Evolutionary conservation across 106 monocot genomes (phyloP), one percentile per base, ranked within the genome.

Genomic region (Hemerocallis citrina): DNA sequence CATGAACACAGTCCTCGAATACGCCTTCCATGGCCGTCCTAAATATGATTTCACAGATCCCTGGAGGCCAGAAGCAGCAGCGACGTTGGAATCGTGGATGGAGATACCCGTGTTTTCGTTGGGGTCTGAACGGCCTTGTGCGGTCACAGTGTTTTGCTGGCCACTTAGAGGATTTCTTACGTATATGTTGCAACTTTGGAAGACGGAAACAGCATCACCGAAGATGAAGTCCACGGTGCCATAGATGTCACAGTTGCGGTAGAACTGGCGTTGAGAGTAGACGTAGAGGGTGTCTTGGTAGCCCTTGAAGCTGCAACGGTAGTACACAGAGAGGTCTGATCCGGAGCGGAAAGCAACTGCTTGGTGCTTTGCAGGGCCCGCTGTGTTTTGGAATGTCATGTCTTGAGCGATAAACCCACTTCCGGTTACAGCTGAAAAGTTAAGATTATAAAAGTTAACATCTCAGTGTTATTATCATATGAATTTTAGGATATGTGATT

Each of bases 201-300:
- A n/a, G n/a, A n/a, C n/a, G n/a, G n/a, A n/a, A n/a, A n/a, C n/a
- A n/a, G n/a, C n/a, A n/a, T n/a, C n/a, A n/a, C n/a, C n/a, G n/a
- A n/a, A n/a, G n/a, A n/a, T n/a, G n/a, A n/a, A n/a, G n/a, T n/a
- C n/a, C n/a, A 80, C 50, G 29, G 80, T 80, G 47, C 80, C 80
- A 20, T 64, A 66, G 33, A 80, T 36, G 33, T 69, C 44, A 62
- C 75, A 80, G 45, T 80, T 52, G 21, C 80, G 66, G 71, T 66
- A 80, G 80, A 75, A 75, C 39, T 80, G 80, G 1, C 80, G 66
- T 6, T 65, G 65, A 3, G 65, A 47, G 62, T 67, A 31, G 21
- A 63, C 55, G 66, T 72, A 80, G 55, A 80, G 74, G 38, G 75
- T 80, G 76, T 76, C 76, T 48, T 76, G 76, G 17, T 63, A 76